Evolutionary conservation across 1,139 yeast genomes (phyloP), one percentile per base, ranked within the genome.

Genomic region (Yarrowia galli): DNA sequence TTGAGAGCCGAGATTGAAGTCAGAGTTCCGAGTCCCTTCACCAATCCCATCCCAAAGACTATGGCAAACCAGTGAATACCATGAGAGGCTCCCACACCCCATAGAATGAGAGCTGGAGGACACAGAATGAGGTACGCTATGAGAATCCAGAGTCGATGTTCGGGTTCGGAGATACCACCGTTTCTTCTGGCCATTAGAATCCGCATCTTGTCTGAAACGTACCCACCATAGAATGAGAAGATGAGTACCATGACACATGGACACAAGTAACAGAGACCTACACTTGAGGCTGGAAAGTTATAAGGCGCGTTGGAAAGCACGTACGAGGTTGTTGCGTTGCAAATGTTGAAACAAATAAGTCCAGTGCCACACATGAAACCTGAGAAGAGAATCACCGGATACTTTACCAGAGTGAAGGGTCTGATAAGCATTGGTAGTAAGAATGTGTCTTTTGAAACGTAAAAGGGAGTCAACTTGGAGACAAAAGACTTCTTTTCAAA

Each of bases 181-280:
- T 89, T 88, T 68, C 86, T 80, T 72, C 85, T 85, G 23, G 96
- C 91, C 76, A 89, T 75, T 86, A 87, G 84, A 54, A 88, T 78
- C 43, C 88, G 89, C 72, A 89, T 85, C 74, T 82, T 81, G 76
- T 91, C 96, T 75, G 71, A 79, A 28, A 91, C 86, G 49, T 88
- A 72, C 68, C 96, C 96, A 1, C 93, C 91, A 74, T 87, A 84
- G 42, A 87, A 73, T 78, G 95, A 89, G 2, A 96, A 96, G 70
- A 88, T 77, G 23, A 86, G 77, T 0, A 92, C 90, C 38, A 93
- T 93, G 56, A 89, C 84, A 67, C 89, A 79, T 66, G 92, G 88
- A 3, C 96, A 92, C 40, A 91, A 83, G 75, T 90, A 89, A 89
- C 89, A 87, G 65, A 89, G 76, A 1, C 93, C 95, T 10, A 90